Conservation (phyloP, 306 rosid genomes). For the Fragaria ananassa region DNA sequence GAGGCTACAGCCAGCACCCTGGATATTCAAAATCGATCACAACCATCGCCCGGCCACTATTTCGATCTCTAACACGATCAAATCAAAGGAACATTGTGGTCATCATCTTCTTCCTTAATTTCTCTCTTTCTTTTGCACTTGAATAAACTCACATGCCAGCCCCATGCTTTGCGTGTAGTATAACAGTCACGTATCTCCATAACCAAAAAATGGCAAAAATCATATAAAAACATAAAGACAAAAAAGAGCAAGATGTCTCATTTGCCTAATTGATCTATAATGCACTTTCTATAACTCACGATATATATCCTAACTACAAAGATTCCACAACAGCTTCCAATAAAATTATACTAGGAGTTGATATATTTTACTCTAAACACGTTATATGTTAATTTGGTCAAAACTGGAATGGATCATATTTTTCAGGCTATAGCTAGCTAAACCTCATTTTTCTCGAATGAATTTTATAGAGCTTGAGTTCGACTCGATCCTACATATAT, state of each 20-base stretch:
- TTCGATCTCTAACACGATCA: neutral
- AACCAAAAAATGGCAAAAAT: constrained; percentile 10
- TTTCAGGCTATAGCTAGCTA: too few species aligned
- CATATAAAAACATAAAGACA: constrained; percentile 22
- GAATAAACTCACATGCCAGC: constrained; percentile 1
- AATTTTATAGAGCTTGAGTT: too few species aligned
- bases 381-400: neutral
- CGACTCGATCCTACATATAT: too few species aligned
- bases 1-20: neutral
- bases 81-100: neutral
- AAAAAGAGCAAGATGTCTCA: constrained; percentile 21
- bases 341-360: neutral
- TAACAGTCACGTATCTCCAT: constrained; percentile 14
- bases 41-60: neutral
- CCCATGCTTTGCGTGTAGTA: neutral
- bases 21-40: neutral
- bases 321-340: constrained; percentile 3
- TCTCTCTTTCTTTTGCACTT: neutral
- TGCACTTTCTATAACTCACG: constrained; percentile 6
- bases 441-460: too few species aligned
- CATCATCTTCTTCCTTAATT: neutral
- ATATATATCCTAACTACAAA: neutral
- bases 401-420: too few species aligned
- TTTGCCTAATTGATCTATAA: neutral
- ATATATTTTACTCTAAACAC: too few species aligned